Percentiles rank a stretch among this genome's conserved stretches.
These are phyloP conservation scores for Posidonia oceanica DNA, from an alignment of 116 monocot species.

Conservation along the genomic window DNA sequence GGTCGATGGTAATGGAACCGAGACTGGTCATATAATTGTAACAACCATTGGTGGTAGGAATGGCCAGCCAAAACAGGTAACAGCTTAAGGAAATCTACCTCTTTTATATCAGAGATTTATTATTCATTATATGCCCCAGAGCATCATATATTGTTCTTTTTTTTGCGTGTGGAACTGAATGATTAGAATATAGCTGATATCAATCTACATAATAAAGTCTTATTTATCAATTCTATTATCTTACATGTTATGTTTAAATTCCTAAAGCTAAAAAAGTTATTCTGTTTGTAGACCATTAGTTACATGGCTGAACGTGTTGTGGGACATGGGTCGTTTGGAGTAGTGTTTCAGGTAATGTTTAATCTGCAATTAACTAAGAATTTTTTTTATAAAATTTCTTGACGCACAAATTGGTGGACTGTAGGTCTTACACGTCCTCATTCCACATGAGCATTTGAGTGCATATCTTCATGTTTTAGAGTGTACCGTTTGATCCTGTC, in stretches of 20 bases:
- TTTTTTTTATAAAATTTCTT: too few species aligned
- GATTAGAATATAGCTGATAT: too few species aligned
- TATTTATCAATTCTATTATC: too few species aligned
- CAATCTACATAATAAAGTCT: too few species aligned
- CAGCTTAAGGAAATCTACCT: not conserved
- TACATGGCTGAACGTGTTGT: conserved; percentile 87
- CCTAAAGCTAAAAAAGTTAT: not conserved
- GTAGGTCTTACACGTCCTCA: too few species aligned
- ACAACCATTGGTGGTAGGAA: conserved; percentile 78
- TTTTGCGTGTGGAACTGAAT: too few species aligned
- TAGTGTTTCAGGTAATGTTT: conserved; percentile 74
- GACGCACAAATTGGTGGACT: too few species aligned
- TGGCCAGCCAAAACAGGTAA: conserved; percentile 85
- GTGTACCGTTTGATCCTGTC: too few species aligned
- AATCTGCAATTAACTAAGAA: not conserved
- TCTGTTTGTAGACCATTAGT: conserved; percentile 59
- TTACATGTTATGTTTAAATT: too few species aligned
- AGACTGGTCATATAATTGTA: conserved; percentile 77
- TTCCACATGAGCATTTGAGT: too few species aligned
- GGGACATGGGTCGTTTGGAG: conserved; percentile 76
- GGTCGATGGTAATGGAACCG: conserved; percentile 73
- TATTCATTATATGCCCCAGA: not conserved
- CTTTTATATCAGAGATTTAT: not conserved
- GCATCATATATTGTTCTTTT: too few species aligned
- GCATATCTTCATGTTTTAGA: too few species aligned